A percentile compares a stretch with the other conserved stretches of the same genome.
phyloP scores from a whole-genome alignment of 1,139 yeast species.

The Candida smagusa region DNA sequence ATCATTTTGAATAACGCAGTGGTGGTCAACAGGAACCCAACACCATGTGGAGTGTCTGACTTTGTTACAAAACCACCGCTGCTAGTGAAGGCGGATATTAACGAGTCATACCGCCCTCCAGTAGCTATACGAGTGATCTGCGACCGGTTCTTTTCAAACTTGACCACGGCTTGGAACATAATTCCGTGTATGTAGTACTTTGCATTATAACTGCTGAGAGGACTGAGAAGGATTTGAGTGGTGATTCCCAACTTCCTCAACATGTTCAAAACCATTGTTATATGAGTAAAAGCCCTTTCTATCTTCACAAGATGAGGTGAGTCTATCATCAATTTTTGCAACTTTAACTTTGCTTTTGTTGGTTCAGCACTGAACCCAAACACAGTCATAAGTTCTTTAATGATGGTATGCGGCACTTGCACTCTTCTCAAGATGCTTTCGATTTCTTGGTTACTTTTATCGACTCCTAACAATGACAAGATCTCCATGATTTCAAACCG shows the following conservation, averaged over 20 bases:
- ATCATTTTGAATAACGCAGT: conserved; percentile 42
- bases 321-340: conserved; percentile 71
- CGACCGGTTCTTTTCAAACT: conserved; percentile 39
- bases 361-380: conserved; percentile 75
- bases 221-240: conserved; percentile 46
- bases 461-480: conserved; percentile 73
- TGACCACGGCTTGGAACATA: conserved; percentile 83
- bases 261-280: conserved; percentile 53
- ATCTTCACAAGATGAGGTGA: conserved; percentile 62
- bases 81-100: conserved; percentile 51
- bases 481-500: conserved; percentile 64
- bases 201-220: conserved; percentile 79
- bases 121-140: conserved; percentile 61
- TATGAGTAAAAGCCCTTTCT: conserved; percentile 59
- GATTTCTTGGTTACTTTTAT: conserved; percentile 62
- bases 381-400: conserved; percentile 69
- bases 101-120: conserved; percentile 86
- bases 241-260: conserved; percentile 52
- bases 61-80: conserved; percentile 39
- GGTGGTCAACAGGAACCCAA: conserved; percentile 70
- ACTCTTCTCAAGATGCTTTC: conserved; percentile 63
- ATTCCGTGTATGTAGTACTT: conserved; percentile 75
- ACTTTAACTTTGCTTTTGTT: conserved; percentile 57
- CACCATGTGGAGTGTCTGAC: conserved; percentile 51
- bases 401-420: conserved; percentile 74